Evolutionary conservation across 371 early-diverging fungal species (phyloP).

Genomic region (Zancudomyces culisetae): DNA sequence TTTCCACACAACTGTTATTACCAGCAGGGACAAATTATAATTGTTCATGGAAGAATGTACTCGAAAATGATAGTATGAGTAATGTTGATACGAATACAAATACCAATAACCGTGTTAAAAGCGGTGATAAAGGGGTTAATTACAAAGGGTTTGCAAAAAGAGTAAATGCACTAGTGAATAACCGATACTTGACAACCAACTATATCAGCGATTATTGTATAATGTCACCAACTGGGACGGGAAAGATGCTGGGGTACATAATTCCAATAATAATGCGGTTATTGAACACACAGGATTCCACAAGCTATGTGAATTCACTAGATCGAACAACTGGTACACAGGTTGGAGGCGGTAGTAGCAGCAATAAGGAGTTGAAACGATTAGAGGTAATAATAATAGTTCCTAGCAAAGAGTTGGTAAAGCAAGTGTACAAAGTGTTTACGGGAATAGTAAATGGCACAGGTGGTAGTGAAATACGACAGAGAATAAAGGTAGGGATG

Average conservation of each 20-base stretch:
- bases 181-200: too few species aligned
- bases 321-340: too few species aligned
- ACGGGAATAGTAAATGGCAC: slow-evolving; percentile 55
- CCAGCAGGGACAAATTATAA: slow-evolving; percentile 38
- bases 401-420: slow-evolving; percentile 77
- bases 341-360: slow-evolving; percentile 22
- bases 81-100: too few species aligned
- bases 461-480: slow-evolving; percentile 12
- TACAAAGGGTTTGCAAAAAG: too few species aligned
- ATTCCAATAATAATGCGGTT: slow-evolving; percentile 66
- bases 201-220: too few species aligned
- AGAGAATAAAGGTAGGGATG: slow-evolving; percentile 30
- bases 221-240: slow-evolving; percentile 88
- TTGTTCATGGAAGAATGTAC: too few species aligned
- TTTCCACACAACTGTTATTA: slow-evolving; percentile 58
- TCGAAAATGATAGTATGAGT: too few species aligned
- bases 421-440: slow-evolving; percentile 69
- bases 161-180: too few species aligned
- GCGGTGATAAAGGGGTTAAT: too few species aligned
- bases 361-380: slow-evolving; percentile 44
- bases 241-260: slow-evolving; percentile 94
- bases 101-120: too few species aligned
- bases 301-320: too few species aligned
- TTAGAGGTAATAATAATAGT: slow-evolving; percentile 71
- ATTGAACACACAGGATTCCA: too few species aligned